phyloP scores from a whole-genome alignment of 2,329 filamentous ascomycete genomes.

The Furcasterigmium furcatum region DNA sequence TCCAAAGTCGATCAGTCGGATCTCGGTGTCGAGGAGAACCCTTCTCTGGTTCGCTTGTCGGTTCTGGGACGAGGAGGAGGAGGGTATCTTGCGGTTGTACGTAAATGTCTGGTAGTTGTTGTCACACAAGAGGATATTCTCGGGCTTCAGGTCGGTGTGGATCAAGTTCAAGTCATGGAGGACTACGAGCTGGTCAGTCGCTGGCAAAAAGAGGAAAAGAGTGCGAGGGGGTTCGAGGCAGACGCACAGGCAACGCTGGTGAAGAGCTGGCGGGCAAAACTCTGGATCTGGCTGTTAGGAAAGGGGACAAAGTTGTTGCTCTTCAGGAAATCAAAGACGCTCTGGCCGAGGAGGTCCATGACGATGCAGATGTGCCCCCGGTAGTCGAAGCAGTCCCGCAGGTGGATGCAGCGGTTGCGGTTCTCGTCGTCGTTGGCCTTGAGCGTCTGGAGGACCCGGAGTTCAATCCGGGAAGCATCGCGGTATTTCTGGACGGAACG shows the following conservation, averaged over 20 bases:
- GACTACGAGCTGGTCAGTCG: conserved; percentile 48
- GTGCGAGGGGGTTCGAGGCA: not conserved
- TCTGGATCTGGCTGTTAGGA: conserved; percentile 97
- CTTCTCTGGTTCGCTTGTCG: conserved; percentile 61
- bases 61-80: conserved; percentile 57
- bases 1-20: conserved; percentile 68
- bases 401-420: conserved; percentile 92
- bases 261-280: conserved; percentile 90
- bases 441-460: conserved; percentile 87
- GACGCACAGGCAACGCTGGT: conserved; percentile 96
- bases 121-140: conserved; percentile 67
- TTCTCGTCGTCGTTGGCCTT: conserved; percentile 90
- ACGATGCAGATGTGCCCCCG: conserved; percentile 91
- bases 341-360: conserved; percentile 80
- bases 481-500: conserved; percentile 97
- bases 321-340: conserved; percentile 98
- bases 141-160: conserved; percentile 76
- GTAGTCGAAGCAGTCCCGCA: conserved; percentile 96
- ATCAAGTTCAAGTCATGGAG: conserved; percentile 96
- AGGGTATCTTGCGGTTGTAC: conserved; percentile 67
- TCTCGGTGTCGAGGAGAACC: conserved; percentile 66
- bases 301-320: conserved; percentile 94
- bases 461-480: conserved; percentile 90
- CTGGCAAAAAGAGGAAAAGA: not conserved
- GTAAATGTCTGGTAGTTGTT: conserved; percentile 67